A percentile compares a stretch with the other conserved stretches of the same genome.
Conservation (phyloP, 1,284 basidiomycete species). For the Leccinum pseudoinsigne region DNA sequence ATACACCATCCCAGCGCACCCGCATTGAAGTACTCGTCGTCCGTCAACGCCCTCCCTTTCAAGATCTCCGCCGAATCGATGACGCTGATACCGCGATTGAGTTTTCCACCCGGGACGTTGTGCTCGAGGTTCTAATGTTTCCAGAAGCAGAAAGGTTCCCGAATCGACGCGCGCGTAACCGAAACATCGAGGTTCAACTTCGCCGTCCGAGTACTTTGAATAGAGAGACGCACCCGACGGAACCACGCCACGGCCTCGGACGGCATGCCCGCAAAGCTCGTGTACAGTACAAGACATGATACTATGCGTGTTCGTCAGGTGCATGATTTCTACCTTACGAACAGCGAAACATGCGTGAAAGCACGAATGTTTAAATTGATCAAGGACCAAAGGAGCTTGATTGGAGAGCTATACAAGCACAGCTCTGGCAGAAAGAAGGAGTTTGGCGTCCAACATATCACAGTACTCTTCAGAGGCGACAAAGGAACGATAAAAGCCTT, state of each 20-base stretch:
- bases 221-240: conserved; percentile 43
- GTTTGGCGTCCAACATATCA: too few species aligned
- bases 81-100: conserved; percentile 95
- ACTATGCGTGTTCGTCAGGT: too few species aligned
- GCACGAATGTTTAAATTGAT: too few species aligned
- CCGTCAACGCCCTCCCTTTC: conserved; percentile 63
- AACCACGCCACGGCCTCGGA: conserved; percentile 66
- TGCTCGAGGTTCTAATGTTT: conserved; percentile 79
- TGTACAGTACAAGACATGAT: background rate
- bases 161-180: conserved; percentile 73
- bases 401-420: too few species aligned
- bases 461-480: too few species aligned
- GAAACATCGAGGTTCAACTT: conserved; percentile 89
- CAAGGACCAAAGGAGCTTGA: too few species aligned
- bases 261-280: conserved; percentile 52
- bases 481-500: too few species aligned
- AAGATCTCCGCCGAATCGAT: conserved; percentile 94
- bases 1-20: conserved; percentile 96
- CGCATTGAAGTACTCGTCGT: conserved; percentile 88
- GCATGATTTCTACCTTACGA: too few species aligned
- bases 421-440: too few species aligned
- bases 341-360: too few species aligned
- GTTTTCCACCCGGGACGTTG: conserved; percentile 97
- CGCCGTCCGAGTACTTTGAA: background rate
- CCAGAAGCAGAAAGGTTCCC: conserved; percentile 61